Evolutionary conservation across 1,139 yeast genomes (phyloP), one percentile per base, ranked within the genome.

Genomic region (Yamadazyma taylorii): DNA sequence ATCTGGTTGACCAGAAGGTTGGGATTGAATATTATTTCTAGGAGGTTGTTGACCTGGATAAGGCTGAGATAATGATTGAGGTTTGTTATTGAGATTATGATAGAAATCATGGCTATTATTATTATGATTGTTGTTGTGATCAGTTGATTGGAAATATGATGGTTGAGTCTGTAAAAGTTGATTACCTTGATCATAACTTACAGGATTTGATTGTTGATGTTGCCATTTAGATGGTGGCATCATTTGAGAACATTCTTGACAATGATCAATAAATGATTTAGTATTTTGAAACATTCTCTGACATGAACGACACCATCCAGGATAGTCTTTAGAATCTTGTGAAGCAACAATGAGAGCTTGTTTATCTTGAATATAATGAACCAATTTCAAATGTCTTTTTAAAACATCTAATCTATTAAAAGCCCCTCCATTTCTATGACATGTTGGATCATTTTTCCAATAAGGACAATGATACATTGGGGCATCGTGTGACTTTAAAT

Each of bases 381-480:
- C 85, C 36, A 83, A 64, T 40, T 75, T 69, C 40, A 84, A 62
- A 55, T 84, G 90, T 35, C 90, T 68, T 47, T 82, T 83, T 43
- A 83, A 61, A 23, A 83, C 89, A 49, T 84, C 90, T 40, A 81
- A 61, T 35, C 90, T 63, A 49, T 78, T 79, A 57, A 84, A 84
- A 0, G 85, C 75, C 4, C 89, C 89, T 10, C 84, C 85, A 45
- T 81, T 81, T 36, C 83, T 69, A 54, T 82, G 90, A 53, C 89
- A 83, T 2, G 85, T 75, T 3, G 81, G 78, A 45, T 80, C 85
- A 32, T 70, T 64, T 37, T 69, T 68, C 83, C 85, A 81, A 56
- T 73, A 84, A 1, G 92, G 90, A 54, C 92, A 84, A 46, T 76
- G 79, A 52, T 79, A 79, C 44, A 69, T 72, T 1, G 89, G 89